Evolutionary conservation across 2,329 filamentous ascomycete species (phyloP).

Genomic region (Decorospora gaudefroyi): DNA sequence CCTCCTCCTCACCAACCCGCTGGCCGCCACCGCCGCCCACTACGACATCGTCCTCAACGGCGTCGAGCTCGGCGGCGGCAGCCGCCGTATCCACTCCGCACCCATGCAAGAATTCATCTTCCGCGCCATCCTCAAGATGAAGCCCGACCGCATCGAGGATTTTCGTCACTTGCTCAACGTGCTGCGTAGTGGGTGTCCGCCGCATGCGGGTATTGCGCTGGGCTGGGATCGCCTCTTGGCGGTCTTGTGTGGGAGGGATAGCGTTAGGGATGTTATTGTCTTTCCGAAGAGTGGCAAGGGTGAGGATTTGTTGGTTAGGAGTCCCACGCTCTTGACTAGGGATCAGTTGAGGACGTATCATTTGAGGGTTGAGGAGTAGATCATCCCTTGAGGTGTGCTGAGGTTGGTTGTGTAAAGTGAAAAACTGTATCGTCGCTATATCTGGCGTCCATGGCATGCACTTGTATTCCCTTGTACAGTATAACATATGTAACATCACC

Average conservation of each 20-base stretch:
- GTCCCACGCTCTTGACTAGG: slow-evolving; percentile 70
- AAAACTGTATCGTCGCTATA: too few relatives aligned
- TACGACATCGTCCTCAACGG: slow-evolving; percentile 97
- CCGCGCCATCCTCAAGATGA: slow-evolving; percentile 80
- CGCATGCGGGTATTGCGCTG: slow-evolving; percentile 89
- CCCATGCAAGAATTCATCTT: slow-evolving; percentile 84
- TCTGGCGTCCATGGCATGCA: too few relatives aligned
- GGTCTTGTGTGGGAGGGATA: slow-evolving; percentile 74
- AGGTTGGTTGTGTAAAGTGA: too few relatives aligned
- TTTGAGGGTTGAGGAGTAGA: slow-evolving; percentile 43
- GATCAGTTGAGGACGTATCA: slow-evolving; percentile 65
- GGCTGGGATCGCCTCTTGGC: slow-evolving; percentile 88
- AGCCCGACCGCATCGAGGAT: slow-evolving; percentile 69
- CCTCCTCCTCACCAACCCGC: slow-evolving; percentile 71
- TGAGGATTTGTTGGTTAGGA: slow-evolving; percentile 80
- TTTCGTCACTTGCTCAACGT: slow-evolving; percentile 86
- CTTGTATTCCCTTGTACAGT: too few relatives aligned
- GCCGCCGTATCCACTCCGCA: slow-evolving; percentile 85
- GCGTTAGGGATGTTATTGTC: slow-evolving; percentile 90
- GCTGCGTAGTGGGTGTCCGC: slow-evolving; percentile 83
- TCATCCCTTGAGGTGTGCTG: too few relatives aligned
- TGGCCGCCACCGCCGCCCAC: slow-evolving; percentile 77
- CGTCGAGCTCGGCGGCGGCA: slow-evolving; percentile 90
- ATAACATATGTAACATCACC: too few relatives aligned
- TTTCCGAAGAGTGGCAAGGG: slow-evolving; percentile 94